Base-by-base conservation (phyloP, 2,329 filamentous ascomycete genomes). In the Hirsutella thompsonii region DNA sequence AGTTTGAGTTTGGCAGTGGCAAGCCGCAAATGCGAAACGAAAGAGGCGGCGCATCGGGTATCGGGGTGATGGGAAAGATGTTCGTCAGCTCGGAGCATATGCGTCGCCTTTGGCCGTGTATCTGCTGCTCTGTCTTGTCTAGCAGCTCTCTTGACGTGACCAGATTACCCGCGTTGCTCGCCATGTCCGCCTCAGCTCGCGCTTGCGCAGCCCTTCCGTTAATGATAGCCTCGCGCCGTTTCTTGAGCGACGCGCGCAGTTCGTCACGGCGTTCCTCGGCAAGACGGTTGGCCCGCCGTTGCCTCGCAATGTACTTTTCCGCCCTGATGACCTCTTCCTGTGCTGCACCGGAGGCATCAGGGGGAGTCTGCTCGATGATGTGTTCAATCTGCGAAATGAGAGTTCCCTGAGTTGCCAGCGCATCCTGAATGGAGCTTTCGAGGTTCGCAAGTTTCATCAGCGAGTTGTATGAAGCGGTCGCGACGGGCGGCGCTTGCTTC, bases 341-440 rank as follows among this genome's bases (percentile, higher is more conserved):
- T 2, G 73, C 74, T 28, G 67, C 59, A 0, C 67, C 65, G 0
- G 70, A 60, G 19, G 61, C 56, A 37, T 72, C 60, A 1, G 57
- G 50, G 0, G 68, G 63, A 3, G 60, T 60, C 0, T 58, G 50
- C 0, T 63, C 56, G 4, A 80, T 56, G 0, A 79, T 60, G 1
- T 66, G 57, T 47, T 84, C 84, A 47, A 95, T 93, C 47, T 94
- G 85, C n/a, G 71, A 63, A 37, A 85, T 78, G 8, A 96, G 69
- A 40, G 72, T 71, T 44, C 83, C 77, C 13, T 83, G 78, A 0
- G 86, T 93, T 1, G 79, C 75, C 9, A 94, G 64, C 2, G 88
- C 88, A 59, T 96, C 90, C 55, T 93, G 87, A 20, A 95, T 85
- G 41, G 88, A 94, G 55, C 83, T 85, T 47, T 94, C 87, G 14